phyloP scores from a whole-genome alignment of 2,329 filamentous ascomycete species.

The Ophiosphaerella korrae region DNA sequence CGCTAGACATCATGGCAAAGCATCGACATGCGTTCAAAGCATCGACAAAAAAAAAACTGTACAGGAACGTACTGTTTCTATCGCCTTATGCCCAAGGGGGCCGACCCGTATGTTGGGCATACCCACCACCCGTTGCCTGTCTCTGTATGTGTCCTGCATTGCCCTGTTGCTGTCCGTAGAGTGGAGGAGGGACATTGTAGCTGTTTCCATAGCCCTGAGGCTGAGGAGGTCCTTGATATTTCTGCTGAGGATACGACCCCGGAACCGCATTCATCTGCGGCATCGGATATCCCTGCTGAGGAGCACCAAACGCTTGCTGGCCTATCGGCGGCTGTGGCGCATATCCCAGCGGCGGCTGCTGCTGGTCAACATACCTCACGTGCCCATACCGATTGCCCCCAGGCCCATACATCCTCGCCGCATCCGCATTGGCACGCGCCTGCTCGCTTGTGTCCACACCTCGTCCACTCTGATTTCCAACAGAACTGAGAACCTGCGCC shows the following conservation, averaged over 20 bases:
- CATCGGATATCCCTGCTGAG: neutral
- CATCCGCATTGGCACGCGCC: constrained; percentile 1
- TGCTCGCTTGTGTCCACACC: neutral
- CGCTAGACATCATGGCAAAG: too few species aligned
- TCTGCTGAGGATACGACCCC: too few species aligned
- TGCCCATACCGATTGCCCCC: constrained; percentile 7
- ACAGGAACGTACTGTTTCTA: too few species aligned
- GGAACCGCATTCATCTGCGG: neutral
- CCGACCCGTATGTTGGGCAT: constrained; percentile 14
- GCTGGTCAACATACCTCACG: constrained; percentile 1
- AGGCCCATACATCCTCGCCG: neutral
- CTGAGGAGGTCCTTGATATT: neutral
- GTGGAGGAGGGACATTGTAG: neutral
- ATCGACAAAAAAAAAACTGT: too few species aligned
- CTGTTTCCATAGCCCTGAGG: neutral
- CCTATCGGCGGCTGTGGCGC: neutral
- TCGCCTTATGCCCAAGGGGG: constrained; percentile 1
- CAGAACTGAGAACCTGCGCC: constrained; percentile 17
- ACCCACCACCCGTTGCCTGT: too few species aligned
- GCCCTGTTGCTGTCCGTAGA: neutral
- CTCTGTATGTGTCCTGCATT: too few species aligned
- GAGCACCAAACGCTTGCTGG: neutral
- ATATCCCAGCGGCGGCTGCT: neutral
- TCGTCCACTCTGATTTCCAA: constrained; percentile 1
- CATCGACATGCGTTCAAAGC: too few species aligned